Evolutionary conservation across 345 rosid genomes (phyloP).

Genomic region (Leavenworthia alabamica): DNA sequence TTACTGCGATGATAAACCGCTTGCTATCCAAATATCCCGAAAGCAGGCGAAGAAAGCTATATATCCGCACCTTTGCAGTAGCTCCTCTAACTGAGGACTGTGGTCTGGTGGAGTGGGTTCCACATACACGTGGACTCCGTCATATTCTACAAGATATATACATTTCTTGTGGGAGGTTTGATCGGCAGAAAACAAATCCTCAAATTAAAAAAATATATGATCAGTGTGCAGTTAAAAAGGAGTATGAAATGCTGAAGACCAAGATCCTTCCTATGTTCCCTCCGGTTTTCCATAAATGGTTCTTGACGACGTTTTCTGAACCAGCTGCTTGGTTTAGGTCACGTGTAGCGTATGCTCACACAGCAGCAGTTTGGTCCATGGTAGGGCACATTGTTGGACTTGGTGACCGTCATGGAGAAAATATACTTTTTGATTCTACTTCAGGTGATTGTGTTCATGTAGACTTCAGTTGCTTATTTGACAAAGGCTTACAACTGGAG

Average conservation of each 20-base stretch:
- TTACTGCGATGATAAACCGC: constrained; percentile 92
- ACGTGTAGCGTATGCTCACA: constrained; percentile 91
- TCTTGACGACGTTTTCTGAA: constrained; percentile 89
- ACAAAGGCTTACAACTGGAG: constrained; percentile 91
- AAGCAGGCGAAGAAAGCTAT: constrained; percentile 88
- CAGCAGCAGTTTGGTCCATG: constrained; percentile 99
- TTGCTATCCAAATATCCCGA: constrained; percentile 88
- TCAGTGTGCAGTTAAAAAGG: constrained; percentile 74
- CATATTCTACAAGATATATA: constrained; percentile 90
- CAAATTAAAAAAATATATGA: constrained; percentile 82
- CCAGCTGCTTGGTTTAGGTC: constrained; percentile 99
- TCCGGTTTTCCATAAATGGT: constrained; percentile 95
- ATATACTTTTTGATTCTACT: constrained; percentile 95
- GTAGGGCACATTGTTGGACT: constrained; percentile 98
- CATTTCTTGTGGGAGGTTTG: constrained; percentile 70
- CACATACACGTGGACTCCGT: constrained; percentile 90
- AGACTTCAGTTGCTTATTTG: constrained; percentile 97
- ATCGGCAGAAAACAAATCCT: constrained; percentile 88
- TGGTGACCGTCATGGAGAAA: constrained; percentile 97
- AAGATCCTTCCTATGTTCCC: constrained; percentile 95
- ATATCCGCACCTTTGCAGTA: constrained; percentile 91
- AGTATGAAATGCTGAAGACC: constrained; percentile 81
- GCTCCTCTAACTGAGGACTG: constrained; percentile 96
- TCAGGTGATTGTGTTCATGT: constrained; percentile 99
- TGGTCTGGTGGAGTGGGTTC: constrained; percentile 99